Evolutionary conservation across 1,284 basidiomycete genomes (phyloP), one percentile per base, ranked within the genome.

Genomic region (Leucoagaricus sp.): DNA sequence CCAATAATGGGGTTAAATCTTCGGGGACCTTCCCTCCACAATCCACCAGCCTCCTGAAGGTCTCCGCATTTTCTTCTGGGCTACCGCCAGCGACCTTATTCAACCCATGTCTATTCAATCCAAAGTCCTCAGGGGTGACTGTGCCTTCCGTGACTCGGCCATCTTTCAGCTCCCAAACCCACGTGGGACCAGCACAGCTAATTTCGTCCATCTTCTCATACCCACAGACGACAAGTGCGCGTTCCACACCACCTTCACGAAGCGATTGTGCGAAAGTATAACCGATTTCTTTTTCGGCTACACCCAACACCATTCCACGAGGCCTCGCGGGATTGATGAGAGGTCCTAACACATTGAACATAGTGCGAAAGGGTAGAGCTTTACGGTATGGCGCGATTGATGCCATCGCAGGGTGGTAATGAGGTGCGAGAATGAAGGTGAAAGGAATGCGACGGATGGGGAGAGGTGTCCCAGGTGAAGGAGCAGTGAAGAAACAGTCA

Each of bases 341-440:
- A 0, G 96, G 96, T 0, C 97, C 96, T 40, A 98, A 82, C 58
- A 97, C 78, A 75, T 99, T 99, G 84, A 98, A 98, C 77, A 99
- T 88, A 2, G 96, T 98, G 25, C 96, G 91, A 78, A 98, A 98
- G 57, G 95, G 94, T 52, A 99, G 85, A 0, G 85, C 76, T 65
- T 91, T 89, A 53, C 96, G 89, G 66, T 91, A 86, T 0, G 96
- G 94, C 0, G 91, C 93, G 63, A 99, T 81, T 60, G 85, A 80
- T 0, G 90, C 92, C 38, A 98, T 81, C 0, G 92, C 74, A 0
- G 96, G 95, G 72, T 99, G 95, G 74, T 94, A 98, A 67, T 96
- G 89, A 0, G 94, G 91, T 0, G 93, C 95, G 61, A 96, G 89
- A 70, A 99, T 88, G 81, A 98, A 98, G 10, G 87, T 85, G 75